Percentiles rank a stretch among this genome's conserved stretches.
Evolutionary conservation across 306 rosid species (phyloP).

Genomic region (Acacia crassicarpa): DNA sequence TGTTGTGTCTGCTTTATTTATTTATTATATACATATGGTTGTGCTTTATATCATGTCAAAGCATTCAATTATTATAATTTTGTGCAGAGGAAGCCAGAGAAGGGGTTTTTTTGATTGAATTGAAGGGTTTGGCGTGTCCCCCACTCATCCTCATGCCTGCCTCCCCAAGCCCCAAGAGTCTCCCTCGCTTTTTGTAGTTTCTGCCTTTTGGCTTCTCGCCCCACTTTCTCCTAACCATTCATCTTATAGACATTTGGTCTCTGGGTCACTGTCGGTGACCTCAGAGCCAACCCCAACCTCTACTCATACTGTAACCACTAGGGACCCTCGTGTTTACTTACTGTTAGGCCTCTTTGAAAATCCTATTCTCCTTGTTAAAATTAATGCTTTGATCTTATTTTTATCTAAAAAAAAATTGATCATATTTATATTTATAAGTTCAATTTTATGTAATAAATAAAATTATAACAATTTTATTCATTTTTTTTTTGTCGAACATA

Average conservation of each 20-base stretch:
- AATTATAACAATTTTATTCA: too few species aligned
- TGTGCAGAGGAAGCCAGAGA: slow-evolving; percentile 5
- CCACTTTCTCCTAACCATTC: slow-evolving; percentile 36
- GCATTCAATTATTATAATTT: slow-evolving; percentile 41
- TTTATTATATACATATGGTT: background rate
- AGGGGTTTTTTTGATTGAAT: background rate
- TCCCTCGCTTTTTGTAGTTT: slow-evolving; percentile 30
- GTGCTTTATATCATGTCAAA: slow-evolving; percentile 5
- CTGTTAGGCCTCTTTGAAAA: too few species aligned
- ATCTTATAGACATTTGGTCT: slow-evolving; percentile 32
- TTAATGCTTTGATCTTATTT: background rate
- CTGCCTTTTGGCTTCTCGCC: slow-evolving; percentile 13
- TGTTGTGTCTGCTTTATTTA: background rate
- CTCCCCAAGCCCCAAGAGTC: slow-evolving; percentile 70
- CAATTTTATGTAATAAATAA: too few species aligned
- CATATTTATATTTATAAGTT: too few species aligned
- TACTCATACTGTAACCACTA: slow-evolving; percentile 29
- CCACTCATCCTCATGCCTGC: slow-evolving; percentile 86
- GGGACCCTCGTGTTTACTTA: background rate
- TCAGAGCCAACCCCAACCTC: slow-evolving; percentile 52
- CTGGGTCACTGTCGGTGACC: slow-evolving; percentile 57
- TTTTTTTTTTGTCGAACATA: too few species aligned
- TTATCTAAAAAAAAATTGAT: too few species aligned
- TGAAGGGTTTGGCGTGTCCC: slow-evolving; percentile 54
- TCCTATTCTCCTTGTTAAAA: background rate